Evolutionary conservation across 2,329 filamentous ascomycete species (phyloP).

Genomic region (Diaporthe eres): DNA sequence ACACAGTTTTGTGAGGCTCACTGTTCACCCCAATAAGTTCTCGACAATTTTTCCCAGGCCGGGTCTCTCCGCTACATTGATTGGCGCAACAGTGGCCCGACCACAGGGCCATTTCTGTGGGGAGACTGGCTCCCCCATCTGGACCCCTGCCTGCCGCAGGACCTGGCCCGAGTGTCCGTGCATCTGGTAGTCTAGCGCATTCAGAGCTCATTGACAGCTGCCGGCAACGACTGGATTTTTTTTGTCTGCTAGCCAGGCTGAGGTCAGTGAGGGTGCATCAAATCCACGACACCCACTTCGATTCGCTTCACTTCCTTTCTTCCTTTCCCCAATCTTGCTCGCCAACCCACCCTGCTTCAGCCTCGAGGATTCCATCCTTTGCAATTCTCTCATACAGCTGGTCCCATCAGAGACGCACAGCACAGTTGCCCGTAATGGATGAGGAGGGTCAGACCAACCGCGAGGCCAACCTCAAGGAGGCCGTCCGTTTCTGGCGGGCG

Average conservation of each 20-base stretch:
- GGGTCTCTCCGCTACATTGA: conserved; percentile 40
- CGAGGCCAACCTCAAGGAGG: conserved; percentile 64
- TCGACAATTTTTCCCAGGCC: conserved; percentile 46
- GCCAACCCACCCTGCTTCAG: neutral
- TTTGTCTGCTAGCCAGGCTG: conserved; percentile 13
- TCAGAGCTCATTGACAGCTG: conserved; percentile 23
- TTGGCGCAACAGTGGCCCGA: conserved; percentile 30
- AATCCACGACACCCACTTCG: conserved; percentile 20
- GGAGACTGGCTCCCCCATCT: neutral
- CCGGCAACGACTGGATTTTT: conserved; percentile 21
- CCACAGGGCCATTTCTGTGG: conserved; percentile 21
- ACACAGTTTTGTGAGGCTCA: conserved; percentile 26
- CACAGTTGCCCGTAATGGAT: conserved; percentile 53
- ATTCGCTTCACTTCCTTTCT: neutral
- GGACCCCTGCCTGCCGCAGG: conserved; percentile 14
- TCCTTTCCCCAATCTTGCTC: neutral
- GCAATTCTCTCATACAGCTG: neutral
- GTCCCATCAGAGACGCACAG: no score
- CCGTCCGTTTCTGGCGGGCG: conserved; percentile 88
- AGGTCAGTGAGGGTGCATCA: conserved; percentile 16
- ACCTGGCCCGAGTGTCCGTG: conserved; percentile 20
- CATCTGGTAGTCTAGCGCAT: neutral
- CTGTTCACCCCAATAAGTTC: conserved; percentile 33
- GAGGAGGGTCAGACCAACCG: conserved; percentile 55
- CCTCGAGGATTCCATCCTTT: neutral